Conservation (phyloP, 345 rosid species). For the Trapa bicornis region DNA sequence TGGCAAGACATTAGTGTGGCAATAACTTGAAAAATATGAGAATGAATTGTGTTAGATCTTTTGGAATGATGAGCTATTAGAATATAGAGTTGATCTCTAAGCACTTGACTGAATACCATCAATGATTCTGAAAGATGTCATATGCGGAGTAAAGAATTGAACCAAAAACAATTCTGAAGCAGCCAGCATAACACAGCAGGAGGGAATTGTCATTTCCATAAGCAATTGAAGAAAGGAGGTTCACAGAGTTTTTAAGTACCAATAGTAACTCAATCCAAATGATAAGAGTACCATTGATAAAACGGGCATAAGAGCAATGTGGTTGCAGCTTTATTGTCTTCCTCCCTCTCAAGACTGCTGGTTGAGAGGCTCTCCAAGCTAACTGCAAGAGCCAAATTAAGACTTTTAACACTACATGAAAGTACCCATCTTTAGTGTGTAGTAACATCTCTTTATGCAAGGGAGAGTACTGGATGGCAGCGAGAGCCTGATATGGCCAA, state of each 20-base stretch:
- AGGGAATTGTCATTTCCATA: no score
- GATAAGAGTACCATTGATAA: not conserved
- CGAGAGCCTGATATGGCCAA: not conserved
- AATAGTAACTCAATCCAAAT: no score
- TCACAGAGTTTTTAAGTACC: no score
- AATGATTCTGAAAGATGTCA: not conserved
- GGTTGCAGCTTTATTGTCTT: not conserved
- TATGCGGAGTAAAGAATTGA: not conserved
- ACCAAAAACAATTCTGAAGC: not conserved
- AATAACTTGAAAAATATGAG: not conserved
- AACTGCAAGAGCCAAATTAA: not conserved
- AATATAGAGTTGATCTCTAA: not conserved
- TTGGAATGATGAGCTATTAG: not conserved
- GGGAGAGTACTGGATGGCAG: not conserved
- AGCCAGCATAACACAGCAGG: not conserved
- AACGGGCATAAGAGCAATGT: not conserved
- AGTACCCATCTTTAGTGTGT: not conserved
- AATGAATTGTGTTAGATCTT: slow-evolving; percentile 15
- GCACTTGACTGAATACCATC: not conserved
- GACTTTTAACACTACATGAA: not conserved
- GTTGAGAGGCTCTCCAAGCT: not conserved
- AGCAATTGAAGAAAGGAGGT: no score
- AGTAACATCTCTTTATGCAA: not conserved
- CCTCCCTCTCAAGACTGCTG: not conserved
- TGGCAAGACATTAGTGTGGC: not conserved